Percentiles rank a stretch among this genome's conserved stretches.
phyloP scores from a whole-genome alignment of 1,284 basidiomycete genomes.

The Fistulina hepatica region DNA sequence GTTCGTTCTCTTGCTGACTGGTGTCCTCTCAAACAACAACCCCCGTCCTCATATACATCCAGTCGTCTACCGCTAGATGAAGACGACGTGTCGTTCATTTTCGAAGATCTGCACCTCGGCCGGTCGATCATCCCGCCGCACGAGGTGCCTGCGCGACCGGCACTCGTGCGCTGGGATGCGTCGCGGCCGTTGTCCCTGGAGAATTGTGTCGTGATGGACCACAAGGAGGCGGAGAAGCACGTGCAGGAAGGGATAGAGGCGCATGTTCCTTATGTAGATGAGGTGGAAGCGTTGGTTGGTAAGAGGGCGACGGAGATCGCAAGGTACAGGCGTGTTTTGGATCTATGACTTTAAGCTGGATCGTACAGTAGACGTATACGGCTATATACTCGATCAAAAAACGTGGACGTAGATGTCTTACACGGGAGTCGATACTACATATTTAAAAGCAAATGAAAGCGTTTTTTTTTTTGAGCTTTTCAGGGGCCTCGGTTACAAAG shows the following conservation, averaged over 20 bases:
- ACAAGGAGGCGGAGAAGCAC: conserved; percentile 63
- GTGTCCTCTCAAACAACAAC: neutral
- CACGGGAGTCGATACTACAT: no score
- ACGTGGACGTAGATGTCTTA: no score
- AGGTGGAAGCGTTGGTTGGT: no score
- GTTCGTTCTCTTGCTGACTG: neutral
- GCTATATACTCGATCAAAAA: no score
- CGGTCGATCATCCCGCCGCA: conserved; percentile 72
- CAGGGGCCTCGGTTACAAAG: no score
- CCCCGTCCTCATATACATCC: neutral
- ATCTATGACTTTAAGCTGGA: no score
- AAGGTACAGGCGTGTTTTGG: no score
- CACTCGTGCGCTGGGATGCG: conserved; percentile 74
- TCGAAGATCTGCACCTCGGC: conserved; percentile 80
- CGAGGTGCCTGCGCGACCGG: conserved; percentile 57
- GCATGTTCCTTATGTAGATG: no score
- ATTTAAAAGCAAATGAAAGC: no score
- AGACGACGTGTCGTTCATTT: conserved; percentile 73
- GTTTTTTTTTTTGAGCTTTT: no score
- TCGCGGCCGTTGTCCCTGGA: conserved; percentile 49
- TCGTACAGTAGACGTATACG: no score
- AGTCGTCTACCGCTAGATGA: conserved; percentile 72
- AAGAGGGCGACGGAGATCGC: no score
- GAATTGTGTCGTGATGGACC: conserved; percentile 77
- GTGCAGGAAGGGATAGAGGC: conserved; percentile 10